These are phyloP conservation scores for Arachnopeziza araneosa DNA, from an alignment of 2,329 filamentous ascomycete genomes.

Conservation along the genomic window DNA sequence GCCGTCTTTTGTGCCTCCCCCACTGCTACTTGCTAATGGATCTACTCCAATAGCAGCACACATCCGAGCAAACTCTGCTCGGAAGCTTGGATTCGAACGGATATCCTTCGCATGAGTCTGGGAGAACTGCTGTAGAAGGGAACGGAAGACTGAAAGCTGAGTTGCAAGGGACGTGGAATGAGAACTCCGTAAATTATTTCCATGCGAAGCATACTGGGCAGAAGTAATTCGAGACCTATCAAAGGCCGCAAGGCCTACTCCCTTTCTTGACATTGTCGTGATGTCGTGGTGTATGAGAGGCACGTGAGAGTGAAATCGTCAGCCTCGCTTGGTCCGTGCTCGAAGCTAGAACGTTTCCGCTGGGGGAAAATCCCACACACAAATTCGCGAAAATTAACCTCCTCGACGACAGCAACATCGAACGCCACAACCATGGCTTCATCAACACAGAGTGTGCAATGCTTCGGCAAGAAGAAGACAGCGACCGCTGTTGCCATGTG, in stretches of 20 bases:
- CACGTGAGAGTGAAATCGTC: neutral
- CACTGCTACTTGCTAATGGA: slow-evolving; percentile 68
- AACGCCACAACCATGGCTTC: slow-evolving; percentile 41
- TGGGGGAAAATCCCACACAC: neutral
- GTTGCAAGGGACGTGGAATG: slow-evolving; percentile 85
- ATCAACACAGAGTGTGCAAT: slow-evolving; percentile 79
- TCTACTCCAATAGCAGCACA: slow-evolving; percentile 96
- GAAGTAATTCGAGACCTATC: slow-evolving; percentile 78
- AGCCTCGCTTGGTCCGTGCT: neutral
- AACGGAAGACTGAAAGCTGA: slow-evolving; percentile 93
- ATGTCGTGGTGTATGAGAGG: slow-evolving; percentile 1
- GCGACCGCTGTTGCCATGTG: slow-evolving; percentile 17
- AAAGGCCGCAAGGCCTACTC: slow-evolving; percentile 86
- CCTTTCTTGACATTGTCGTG: slow-evolving; percentile 61
- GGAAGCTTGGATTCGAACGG: slow-evolving; percentile 88
- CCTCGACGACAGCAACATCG: slow-evolving; percentile 3
- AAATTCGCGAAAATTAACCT: neutral
- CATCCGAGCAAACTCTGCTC: slow-evolving; percentile 97
- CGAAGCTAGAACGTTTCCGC: neutral
- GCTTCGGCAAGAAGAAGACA: slow-evolving; percentile 98
- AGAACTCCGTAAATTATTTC: slow-evolving; percentile 74
- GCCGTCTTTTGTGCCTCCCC: slow-evolving; percentile 42
- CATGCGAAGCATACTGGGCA: slow-evolving; percentile 86
- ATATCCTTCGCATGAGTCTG: slow-evolving; percentile 94
- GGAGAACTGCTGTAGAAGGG: slow-evolving; percentile 89